Evolutionary conservation across 2,329 filamentous ascomycete species (phyloP).

Genomic region (Sporothrix globosa): DNA sequence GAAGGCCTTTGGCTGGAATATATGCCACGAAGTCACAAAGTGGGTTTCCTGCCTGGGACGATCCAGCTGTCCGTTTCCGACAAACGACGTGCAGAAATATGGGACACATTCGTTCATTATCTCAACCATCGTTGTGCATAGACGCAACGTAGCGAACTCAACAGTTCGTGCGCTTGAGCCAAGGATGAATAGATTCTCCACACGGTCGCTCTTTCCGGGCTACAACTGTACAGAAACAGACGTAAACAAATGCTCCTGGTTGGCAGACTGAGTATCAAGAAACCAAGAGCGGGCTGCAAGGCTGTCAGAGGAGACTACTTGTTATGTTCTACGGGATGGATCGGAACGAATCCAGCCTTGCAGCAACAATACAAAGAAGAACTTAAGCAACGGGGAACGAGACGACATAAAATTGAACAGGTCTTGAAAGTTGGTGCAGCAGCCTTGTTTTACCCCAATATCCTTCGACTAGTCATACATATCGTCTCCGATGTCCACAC

Average conservation of each 20-base stretch:
- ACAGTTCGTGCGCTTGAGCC: not conserved
- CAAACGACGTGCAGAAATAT: slow-evolving; percentile 3
- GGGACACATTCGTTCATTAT: not conserved
- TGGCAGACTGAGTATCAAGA: too few species aligned
- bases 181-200: too few species aligned
- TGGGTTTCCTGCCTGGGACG: slow-evolving; percentile 10
- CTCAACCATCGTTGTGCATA: not conserved
- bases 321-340: too few species aligned
- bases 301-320: too few species aligned
- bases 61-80: slow-evolving; percentile 15
- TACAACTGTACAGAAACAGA: too few species aligned
- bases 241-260: too few species aligned
- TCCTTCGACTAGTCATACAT: slow-evolving; percentile 30
- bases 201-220: too few species aligned
- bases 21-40: slow-evolving; percentile 41
- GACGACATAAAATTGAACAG: not conserved
- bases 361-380: too few species aligned
- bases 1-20: slow-evolving; percentile 38
- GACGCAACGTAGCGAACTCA: not conserved
- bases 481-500: not conserved
- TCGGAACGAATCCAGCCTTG: too few species aligned
- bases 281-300: too few species aligned
- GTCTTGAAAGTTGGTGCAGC: slow-evolving; percentile 5
- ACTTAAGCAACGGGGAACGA: too few species aligned
- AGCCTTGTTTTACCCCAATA: slow-evolving; percentile 11